Evolutionary conservation across 2,329 filamentous ascomycete genomes (phyloP), one percentile per base, ranked within the genome.

Genomic region (Gyromitra esculenta): DNA sequence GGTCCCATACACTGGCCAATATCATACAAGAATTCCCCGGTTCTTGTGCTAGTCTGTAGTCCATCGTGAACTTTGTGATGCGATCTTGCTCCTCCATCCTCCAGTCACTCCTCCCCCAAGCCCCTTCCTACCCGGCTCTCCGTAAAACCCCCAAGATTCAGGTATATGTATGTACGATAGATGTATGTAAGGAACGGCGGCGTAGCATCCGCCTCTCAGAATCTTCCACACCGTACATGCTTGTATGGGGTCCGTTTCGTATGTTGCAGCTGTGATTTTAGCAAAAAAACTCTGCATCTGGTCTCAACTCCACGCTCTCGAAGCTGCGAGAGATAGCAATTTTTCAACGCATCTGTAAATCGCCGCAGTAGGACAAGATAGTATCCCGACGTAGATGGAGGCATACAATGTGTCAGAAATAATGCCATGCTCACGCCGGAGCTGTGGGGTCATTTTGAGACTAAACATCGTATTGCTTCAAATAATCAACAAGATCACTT

Each of bases 181-280:
- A 63, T 70, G 37, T 62, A 74, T 74, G 72, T 71, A 75, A 75
- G 72, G 72, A 75, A 75, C 72, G 31, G 35, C 48, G 64, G 59
- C 59, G 48, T 75, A 56, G 71, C 45, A 69, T 60, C 72, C 21
- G 31, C 71, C 72, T 75, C 65, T 75, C 25, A 70, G 66, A 52
- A 75, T 21, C 31, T 57, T 70, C 72, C 72, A 75, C 72, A 75
- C 52, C 39, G 39, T 59, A 41, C 72, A 64, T 63, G 50, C 72
- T 65, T 54, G 62, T 35, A 65, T 68, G 56, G 54, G 63, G 70
- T 50, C 37, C 37, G 69, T 73, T 73, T 73, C 69, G 69, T 59
- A 63, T 31, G 37, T 65, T 65, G 68, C 48, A 72, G 59, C 21
- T 63, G 18, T 37, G 48, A 56, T 59, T 69, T 37, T 25, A 6